Conservation (phyloP, 768 basidiomycete species). For the Rhizopogon salebrosus region DNA sequence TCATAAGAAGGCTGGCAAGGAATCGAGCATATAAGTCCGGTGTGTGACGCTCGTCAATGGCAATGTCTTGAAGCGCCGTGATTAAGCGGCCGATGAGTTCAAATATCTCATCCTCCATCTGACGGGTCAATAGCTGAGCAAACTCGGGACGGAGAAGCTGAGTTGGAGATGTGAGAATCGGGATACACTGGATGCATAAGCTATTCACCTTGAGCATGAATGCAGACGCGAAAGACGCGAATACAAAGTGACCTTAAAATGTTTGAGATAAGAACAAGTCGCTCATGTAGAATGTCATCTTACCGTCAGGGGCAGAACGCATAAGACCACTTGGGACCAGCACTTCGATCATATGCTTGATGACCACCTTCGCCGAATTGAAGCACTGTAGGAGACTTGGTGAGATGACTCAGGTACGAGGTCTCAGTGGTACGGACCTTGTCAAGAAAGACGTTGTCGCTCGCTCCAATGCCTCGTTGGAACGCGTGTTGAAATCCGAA, state of each 20-base stretch:
- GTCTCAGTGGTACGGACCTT: slow-evolving; percentile 39
- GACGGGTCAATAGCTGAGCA: slow-evolving; percentile 49
- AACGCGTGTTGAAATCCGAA: slow-evolving; percentile 84
- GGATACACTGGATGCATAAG: neutral
- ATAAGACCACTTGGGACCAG: slow-evolving; percentile 71
- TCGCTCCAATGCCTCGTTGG: slow-evolving; percentile 57
- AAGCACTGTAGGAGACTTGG: slow-evolving; percentile 45
- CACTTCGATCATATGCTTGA: slow-evolving; percentile 58
- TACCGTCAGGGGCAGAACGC: slow-evolving; percentile 76
- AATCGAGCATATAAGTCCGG: slow-evolving; percentile 79
- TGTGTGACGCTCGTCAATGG: slow-evolving; percentile 78
- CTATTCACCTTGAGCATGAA: slow-evolving; percentile 69
- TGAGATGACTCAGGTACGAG: neutral
- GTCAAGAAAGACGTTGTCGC: slow-evolving; percentile 62
- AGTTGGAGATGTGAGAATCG: neutral
- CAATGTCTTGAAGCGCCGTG: slow-evolving; percentile 65
- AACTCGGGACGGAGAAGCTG: slow-evolving; percentile 75
- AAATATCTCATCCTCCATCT: slow-evolving; percentile 65
- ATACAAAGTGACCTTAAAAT: slow-evolving; percentile 64
- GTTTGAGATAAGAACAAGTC: neutral
- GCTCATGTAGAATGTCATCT: slow-evolving; percentile 6
- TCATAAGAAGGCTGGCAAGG: slow-evolving; percentile 64
- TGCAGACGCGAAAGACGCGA: slow-evolving; percentile 76
- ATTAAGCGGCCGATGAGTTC: slow-evolving; percentile 69
- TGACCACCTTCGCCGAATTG: slow-evolving; percentile 62